Evolutionary conservation across 148 eudicot species (phyloP).

Genomic region (Chenopodium quinoa): DNA sequence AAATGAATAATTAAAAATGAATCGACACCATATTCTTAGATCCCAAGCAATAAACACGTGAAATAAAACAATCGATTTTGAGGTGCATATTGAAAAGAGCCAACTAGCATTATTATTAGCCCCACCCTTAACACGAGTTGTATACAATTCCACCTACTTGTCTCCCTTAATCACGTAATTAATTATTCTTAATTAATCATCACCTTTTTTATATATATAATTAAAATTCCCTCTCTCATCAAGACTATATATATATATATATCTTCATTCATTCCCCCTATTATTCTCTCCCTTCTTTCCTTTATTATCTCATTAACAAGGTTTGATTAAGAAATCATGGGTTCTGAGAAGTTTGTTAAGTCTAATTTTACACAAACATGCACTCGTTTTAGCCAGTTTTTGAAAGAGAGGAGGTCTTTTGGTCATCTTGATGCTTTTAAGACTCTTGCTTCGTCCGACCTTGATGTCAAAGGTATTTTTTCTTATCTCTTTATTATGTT

Average conservation of each 20-base stretch:
- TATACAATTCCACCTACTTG: not conserved
- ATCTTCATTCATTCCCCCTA: not conserved
- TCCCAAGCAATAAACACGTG: slow-evolving; percentile 18
- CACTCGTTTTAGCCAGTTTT: slow-evolving; percentile 51
- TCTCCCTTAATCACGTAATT: not conserved
- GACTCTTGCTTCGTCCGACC: slow-evolving; percentile 20
- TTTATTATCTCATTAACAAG: too few relatives aligned
- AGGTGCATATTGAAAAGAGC: not conserved
- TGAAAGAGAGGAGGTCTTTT: slow-evolving; percentile 51
- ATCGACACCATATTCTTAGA: not conserved
- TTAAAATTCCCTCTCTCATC: not conserved
- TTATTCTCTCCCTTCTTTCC: not conserved
- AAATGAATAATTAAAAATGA: not conserved
- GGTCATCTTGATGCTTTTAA: slow-evolving; percentile 39
- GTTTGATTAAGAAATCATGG: not conserved
- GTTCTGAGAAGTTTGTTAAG: not conserved
- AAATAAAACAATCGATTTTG: slow-evolving; percentile 3
- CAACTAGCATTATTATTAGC: too few relatives aligned
- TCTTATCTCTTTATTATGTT: not conserved
- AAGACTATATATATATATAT: not conserved
- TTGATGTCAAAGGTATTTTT: slow-evolving; percentile 37
- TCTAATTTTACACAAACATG: slow-evolving; percentile 43
- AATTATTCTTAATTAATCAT: not conserved
- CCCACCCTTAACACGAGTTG: not conserved
- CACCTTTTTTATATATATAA: not conserved